Percentiles rank a stretch among this genome's conserved stretches.
Conservation (phyloP, 306 rosid genomes). For the Prunus fruticosa region DNA sequence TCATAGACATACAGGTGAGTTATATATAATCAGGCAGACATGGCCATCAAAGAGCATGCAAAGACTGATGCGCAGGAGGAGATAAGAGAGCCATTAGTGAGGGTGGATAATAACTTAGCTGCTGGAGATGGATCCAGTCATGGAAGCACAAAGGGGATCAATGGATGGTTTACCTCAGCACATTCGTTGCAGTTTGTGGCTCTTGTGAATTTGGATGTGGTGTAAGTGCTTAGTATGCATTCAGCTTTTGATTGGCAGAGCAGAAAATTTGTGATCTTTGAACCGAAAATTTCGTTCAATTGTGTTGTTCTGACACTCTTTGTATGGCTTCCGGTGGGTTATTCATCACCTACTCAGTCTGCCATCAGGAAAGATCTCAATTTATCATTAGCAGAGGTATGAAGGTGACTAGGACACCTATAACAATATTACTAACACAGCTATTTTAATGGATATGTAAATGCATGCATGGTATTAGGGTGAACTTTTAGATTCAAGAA, state of each 20-base stretch:
- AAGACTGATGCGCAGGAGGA: constrained; percentile 31
- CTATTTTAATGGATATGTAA: not conserved
- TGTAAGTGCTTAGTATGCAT: constrained; percentile 40
- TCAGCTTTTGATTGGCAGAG: not conserved
- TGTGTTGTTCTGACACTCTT: constrained; percentile 8
- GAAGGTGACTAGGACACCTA: not conserved
- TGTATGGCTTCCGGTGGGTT: constrained; percentile 55
- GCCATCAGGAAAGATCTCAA: constrained; percentile 61
- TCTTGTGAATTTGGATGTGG: constrained; percentile 82
- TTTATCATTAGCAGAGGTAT: constrained; percentile 70
- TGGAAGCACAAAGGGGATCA: constrained; percentile 23
- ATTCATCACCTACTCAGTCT: constrained; percentile 78
- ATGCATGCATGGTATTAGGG: not conserved
- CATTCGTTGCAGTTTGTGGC: constrained; percentile 82
- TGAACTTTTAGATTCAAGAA: not conserved
- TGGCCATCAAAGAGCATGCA: constrained; percentile 51
- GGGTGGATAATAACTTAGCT: not conserved
- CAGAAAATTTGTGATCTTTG: not conserved
- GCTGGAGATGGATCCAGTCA: constrained; percentile 26
- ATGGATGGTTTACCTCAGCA: constrained; percentile 87
- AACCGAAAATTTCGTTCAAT: not conserved
- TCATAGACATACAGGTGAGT: not conserved
- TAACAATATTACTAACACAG: not conserved
- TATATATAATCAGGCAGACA: constrained; percentile 19
- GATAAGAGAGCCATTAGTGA: constrained; percentile 45